Base-by-base conservation (phyloP, 106 monocot genomes). In the Dendrobium chrysotoxum region DNA sequence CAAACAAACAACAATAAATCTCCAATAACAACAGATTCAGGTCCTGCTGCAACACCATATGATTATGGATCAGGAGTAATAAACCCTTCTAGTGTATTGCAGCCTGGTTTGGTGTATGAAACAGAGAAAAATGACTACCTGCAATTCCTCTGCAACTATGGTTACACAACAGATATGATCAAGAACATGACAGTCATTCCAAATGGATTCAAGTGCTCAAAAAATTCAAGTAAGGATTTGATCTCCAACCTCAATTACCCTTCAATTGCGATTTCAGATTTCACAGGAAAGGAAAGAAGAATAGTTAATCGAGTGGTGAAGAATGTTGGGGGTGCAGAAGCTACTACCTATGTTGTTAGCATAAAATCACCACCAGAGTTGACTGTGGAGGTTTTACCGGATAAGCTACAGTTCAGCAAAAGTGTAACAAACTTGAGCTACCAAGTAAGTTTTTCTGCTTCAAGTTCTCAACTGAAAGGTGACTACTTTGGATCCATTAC, bases 241-340 rank as follows among this genome's bases (percentile, higher is more conserved):
- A 92, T 95, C 53, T 92, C 95, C 0, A 73, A 91, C 50, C 92
- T 95, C 45, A 95, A 95, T 73, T 95, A 92, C 80, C 90, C 95
- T 21, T 92, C 95, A 0, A 95, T 95, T 26, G 84, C 95, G 0
- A 45, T 92, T 18, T 68, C 86, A 0, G 79, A 61, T 28, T 81
- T 88, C 70, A 85, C 47, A 0, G 71, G 45, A 28, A 77, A 79
- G 2, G 84, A 25, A 50, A 79, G 66, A 78, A 87, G 72, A 79
- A 85, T 75, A 0, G 89, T 92, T 55, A 91, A n/a, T 20, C 83
- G 95, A 26, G 65, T 55, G 5, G 87, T 86, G 11, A 95, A 82
- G 11, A 92, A 95, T 46, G 90, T 92, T 0, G 92, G 88, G 38
- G 85, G 75, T 9, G 87, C 83, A 73, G 92, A 87, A 41, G 84